These are phyloP conservation scores for Penicillium corylophilum DNA, from an alignment of 2,329 filamentous ascomycete genomes.

Conservation along the genomic window DNA sequence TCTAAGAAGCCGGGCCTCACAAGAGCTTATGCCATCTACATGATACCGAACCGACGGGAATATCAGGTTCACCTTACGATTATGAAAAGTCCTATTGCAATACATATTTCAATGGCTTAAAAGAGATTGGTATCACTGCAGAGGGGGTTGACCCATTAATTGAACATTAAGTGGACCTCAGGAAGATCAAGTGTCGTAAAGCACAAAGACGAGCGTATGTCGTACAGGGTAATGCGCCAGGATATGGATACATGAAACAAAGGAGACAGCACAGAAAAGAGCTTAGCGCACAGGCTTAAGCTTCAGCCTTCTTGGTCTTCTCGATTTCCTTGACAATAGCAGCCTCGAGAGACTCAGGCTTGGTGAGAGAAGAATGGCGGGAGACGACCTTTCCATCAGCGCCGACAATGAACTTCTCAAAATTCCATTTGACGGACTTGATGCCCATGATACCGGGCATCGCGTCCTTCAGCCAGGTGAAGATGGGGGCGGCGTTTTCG, in stretches of 20 bases:
- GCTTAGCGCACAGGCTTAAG: conserved; percentile 3
- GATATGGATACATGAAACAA: conserved; percentile 1
- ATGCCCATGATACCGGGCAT: conserved; percentile 83
- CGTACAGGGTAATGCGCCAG: conserved; percentile 6
- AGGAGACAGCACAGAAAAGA: not conserved
- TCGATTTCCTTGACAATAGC: conserved; percentile 72
- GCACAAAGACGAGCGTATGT: conserved; percentile 1
- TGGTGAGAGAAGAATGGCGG: conserved; percentile 83
- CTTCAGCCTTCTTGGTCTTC: conserved; percentile 46
- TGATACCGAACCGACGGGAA: not conserved
- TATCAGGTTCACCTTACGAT: not conserved
- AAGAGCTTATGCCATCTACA: not conserved
- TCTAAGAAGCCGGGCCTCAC: not conserved
- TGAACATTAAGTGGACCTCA: not conserved
- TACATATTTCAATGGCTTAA: not conserved
- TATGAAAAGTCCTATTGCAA: not conserved
- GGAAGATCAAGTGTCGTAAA: not conserved
- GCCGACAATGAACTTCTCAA: conserved; percentile 94
- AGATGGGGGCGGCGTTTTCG: conserved; percentile 73
- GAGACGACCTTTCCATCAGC: conserved; percentile 81
- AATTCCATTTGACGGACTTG: conserved; percentile 98
- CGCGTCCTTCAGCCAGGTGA: conserved; percentile 68
- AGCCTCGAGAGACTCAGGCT: conserved; percentile 77
- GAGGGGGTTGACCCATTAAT: not conserved
- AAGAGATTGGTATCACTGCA: not conserved